Evolutionary conservation across 192 early-diverging fungal species (phyloP), one percentile per base, ranked within the genome.

Genomic region (Rhizoclosmatium sp.): DNA sequence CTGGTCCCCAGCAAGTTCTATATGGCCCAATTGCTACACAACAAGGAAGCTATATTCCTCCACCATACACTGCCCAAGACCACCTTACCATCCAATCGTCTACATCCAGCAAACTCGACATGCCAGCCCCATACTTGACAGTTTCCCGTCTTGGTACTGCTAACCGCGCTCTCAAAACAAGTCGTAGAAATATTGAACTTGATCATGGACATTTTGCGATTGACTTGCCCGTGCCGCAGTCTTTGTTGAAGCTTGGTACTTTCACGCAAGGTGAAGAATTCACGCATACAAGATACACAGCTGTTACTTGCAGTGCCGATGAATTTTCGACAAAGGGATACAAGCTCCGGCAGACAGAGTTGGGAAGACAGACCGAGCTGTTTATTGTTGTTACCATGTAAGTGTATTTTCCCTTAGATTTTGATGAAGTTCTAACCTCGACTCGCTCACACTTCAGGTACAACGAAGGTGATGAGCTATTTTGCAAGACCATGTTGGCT

Each of bases 231-330:
- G 86, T 87, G n/a, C 84, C 86, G 2, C 76, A 81, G 49, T 69
- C 75, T 19, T 71, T 85, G 2, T 70, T 87, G 40, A 40, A 79
- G 47, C 73, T 71, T 39, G 82, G 89, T 40, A 87, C 85, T 48
- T 78, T 75, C 16, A 85, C 86, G 65, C 84, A 90, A 0, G 91
- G 87, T 45, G 87, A 93, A 64, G 97, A 98, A 85, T 96, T 96
- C 67, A 95, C 95, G 16, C 91, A 97, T 79, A 91, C 97, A 89
- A 90, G 97, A 40, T 99, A 99, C 85, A 98, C 97, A 0, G 94
- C 96, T 2, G 93, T 92, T 3, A 95, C 94, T 12, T 93, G 91
- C 82, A 89, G 95, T 74, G 93, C 87, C 19, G 84, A 88, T 75
- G 83, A 85, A 21, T 99, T 97, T 85, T 75, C 79, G 44, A 69